Evolutionary conservation across 768 basidiomycete genomes (phyloP).

Genomic region (Coprinellus micaceus): DNA sequence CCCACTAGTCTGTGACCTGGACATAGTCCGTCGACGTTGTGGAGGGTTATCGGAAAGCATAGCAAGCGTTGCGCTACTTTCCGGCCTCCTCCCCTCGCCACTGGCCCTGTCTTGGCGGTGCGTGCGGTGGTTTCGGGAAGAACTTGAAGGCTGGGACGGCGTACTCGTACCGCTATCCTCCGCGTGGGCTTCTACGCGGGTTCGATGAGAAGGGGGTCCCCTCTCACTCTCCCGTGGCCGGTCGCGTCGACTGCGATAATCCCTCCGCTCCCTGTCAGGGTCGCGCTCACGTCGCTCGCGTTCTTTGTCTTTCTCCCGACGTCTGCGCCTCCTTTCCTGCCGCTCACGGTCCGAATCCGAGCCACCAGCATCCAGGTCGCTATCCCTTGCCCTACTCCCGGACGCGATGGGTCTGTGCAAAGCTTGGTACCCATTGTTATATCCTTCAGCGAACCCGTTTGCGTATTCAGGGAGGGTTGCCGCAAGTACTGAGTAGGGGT

Average conservation of each 20-base stretch:
- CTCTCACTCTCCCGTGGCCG: slow-evolving; percentile 8
- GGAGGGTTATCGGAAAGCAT: background rate
- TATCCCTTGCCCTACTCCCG: background rate
- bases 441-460: slow-evolving; percentile 23
- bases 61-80: background rate
- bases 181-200: background rate
- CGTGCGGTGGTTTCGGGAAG: too few species aligned
- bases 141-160: too few species aligned
- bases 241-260: slow-evolving; percentile 3
- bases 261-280: slow-evolving; percentile 5
- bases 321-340: background rate
- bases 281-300: background rate
- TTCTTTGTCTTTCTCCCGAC: background rate
- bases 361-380: background rate
- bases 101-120: too few species aligned
- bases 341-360: background rate
- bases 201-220: background rate
- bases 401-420: slow-evolving; percentile 1
- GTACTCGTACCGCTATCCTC: too few species aligned
- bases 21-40: background rate
- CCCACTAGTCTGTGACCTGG: background rate
- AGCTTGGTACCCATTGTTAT: background rate
- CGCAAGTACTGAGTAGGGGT: slow-evolving; percentile 22
- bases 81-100: background rate
- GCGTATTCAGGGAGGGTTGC: slow-evolving; percentile 23